Evolutionary conservation across 75 land plant genomes (phyloP).

Genomic region (Larix kaempferi): DNA sequence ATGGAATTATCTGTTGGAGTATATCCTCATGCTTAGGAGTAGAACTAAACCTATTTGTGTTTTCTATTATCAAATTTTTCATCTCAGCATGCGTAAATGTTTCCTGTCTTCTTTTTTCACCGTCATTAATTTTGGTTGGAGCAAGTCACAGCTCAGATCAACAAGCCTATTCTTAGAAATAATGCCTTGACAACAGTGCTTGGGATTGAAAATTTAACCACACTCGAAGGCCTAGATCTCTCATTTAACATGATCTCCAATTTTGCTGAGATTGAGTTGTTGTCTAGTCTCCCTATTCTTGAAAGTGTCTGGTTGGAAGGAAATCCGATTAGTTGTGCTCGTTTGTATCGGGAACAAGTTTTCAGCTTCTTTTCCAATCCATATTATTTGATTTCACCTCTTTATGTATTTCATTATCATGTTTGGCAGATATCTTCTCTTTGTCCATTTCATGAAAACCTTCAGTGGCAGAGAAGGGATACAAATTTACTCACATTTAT

Average conservation of each 20-base stretch:
- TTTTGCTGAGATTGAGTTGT: constrained; percentile 77
- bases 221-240: constrained; percentile 84
- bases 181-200: constrained; percentile 76
- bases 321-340: constrained; percentile 80
- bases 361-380: constrained; percentile 77
- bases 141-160: constrained; percentile 74
- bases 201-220: constrained; percentile 77
- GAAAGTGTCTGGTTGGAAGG: constrained; percentile 77
- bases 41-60: not conserved
- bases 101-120: not conserved
- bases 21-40: not conserved
- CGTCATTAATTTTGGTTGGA: not conserved
- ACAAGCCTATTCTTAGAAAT: constrained; percentile 83
- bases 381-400: constrained; percentile 1
- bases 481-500: too few relatives aligned
- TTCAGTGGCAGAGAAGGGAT: not conserved
- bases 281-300: constrained; percentile 50
- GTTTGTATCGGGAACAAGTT: constrained; percentile 77
- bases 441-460: not conserved
- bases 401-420: not conserved
- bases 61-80: not conserved
- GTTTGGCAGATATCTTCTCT: not conserved
- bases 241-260: constrained; percentile 90
- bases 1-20: not conserved
- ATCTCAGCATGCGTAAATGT: not conserved